phyloP scores from a whole-genome alignment of 1,139 yeast genomes.

The Blastobotrys ciferrii region DNA sequence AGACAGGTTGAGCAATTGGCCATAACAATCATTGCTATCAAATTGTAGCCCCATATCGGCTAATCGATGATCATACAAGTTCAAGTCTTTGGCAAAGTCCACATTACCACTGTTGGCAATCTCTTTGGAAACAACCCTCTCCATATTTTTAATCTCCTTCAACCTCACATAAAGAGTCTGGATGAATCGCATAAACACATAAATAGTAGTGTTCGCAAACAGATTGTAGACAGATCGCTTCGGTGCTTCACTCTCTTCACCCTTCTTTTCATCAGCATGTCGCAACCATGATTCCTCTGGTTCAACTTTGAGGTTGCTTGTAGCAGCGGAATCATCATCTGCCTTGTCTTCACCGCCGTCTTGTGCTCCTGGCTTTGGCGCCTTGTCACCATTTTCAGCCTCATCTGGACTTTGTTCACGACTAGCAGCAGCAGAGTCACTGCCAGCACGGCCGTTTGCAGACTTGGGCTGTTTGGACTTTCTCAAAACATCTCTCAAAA shows the following conservation, averaged over 20 bases:
- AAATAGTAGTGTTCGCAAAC: slow-evolving; percentile 88
- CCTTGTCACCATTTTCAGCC: slow-evolving; percentile 18
- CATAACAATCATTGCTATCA: slow-evolving; percentile 68
- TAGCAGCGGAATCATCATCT: slow-evolving; percentile 12
- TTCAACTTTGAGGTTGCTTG: slow-evolving; percentile 23
- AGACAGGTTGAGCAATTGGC: slow-evolving; percentile 69
- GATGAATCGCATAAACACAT: slow-evolving; percentile 85
- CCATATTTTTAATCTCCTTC: slow-evolving; percentile 66
- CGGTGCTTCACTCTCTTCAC: slow-evolving; percentile 21
- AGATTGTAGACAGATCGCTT: slow-evolving; percentile 58
- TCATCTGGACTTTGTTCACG: slow-evolving; percentile 33
- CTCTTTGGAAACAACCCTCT: slow-evolving; percentile 69
- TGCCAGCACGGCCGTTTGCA: slow-evolving; percentile 11
- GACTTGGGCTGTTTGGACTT: slow-evolving; percentile 47
- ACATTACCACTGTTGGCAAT: slow-evolving; percentile 58
- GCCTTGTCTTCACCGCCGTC: slow-evolving; percentile 8
- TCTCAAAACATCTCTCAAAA: slow-evolving; percentile 69
- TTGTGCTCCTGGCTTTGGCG: slow-evolving; percentile 8
- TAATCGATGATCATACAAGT: slow-evolving; percentile 75
- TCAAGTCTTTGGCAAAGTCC: slow-evolving; percentile 85
- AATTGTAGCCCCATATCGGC: slow-evolving; percentile 78
- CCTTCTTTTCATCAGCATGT: slow-evolving; percentile 15
- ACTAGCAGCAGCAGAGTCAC: slow-evolving; percentile 10
- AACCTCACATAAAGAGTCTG: slow-evolving; percentile 80
- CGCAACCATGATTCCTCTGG: slow-evolving; percentile 24